Conservation (phyloP, 805 yeast species). For the Tanozyma kutaoensis region DNA sequence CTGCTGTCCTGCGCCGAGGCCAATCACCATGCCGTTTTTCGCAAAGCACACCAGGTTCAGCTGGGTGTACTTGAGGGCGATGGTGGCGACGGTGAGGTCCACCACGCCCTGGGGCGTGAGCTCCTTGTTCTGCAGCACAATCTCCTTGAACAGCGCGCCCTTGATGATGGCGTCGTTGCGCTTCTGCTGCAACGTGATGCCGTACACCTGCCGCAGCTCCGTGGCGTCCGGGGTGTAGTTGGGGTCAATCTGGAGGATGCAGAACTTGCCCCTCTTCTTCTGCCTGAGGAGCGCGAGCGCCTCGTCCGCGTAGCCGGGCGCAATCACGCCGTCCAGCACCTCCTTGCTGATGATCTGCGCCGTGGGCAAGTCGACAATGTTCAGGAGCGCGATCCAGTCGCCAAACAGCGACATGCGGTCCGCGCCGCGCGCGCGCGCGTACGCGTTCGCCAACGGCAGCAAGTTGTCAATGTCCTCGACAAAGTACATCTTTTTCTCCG, state of each 20-base stretch:
- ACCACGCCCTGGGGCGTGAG: slow-evolving; percentile 86
- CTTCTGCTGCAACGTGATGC: slow-evolving; percentile 90
- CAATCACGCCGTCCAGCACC: slow-evolving; percentile 97
- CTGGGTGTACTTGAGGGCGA: slow-evolving; percentile 95
- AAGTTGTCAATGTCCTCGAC: slow-evolving; percentile 89
- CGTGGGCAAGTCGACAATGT: slow-evolving; percentile 91
- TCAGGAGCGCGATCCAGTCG: slow-evolving; percentile 94
- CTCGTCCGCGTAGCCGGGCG: slow-evolving; percentile 90
- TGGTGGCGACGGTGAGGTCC: slow-evolving; percentile 94
- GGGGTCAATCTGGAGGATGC: slow-evolving; percentile 93
- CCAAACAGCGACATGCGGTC: slow-evolving; percentile 99
- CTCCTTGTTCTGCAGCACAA: slow-evolving; percentile 75
- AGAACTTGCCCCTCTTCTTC: slow-evolving; percentile 96
- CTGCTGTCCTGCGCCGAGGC: slow-evolving; percentile 99
- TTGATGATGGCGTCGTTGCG: slow-evolving; percentile 95
- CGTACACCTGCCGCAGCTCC: slow-evolving; percentile 94
- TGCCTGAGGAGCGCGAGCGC: slow-evolving; percentile 79
- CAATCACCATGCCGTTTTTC: slow-evolving; percentile 98
- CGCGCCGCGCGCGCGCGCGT: slow-evolving; percentile 99
- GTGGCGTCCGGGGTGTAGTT: slow-evolving; percentile 67
- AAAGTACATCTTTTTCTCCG: slow-evolving; percentile 90
- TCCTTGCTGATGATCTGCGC: slow-evolving; percentile 95
- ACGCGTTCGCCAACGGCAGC: slow-evolving; percentile 94
- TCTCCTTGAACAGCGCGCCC: slow-evolving; percentile 70
- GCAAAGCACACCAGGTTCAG: slow-evolving; percentile 98